A percentile compares a stretch with the other conserved stretches of the same genome.
phyloP scores from a whole-genome alignment of 2,329 filamentous ascomycete genomes.

The Hymenoscyphus fructigenus region DNA sequence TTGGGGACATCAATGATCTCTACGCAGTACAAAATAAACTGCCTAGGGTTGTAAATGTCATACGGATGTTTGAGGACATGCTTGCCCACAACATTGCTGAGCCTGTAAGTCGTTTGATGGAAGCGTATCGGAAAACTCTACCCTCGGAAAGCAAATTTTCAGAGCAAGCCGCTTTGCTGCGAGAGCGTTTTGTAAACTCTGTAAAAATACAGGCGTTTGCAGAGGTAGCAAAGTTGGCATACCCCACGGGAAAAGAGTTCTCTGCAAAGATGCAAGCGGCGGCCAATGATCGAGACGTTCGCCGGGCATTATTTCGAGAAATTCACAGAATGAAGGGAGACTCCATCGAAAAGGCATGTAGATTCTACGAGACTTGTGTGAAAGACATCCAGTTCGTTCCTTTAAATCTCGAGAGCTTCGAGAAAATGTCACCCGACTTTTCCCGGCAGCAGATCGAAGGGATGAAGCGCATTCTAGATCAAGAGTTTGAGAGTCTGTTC shows the following conservation, averaged over 20 bases:
- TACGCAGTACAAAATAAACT: neutral
- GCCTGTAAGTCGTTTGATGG: neutral
- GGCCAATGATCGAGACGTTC: neutral
- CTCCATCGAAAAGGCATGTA: neutral
- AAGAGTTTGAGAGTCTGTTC: neutral
- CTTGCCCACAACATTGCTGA: neutral
- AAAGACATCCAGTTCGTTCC: neutral
- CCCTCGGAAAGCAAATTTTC: neutral
- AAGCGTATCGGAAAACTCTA: neutral
- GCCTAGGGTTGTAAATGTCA: neutral
- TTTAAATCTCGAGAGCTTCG: neutral
- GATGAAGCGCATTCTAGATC: constrained; percentile 1
- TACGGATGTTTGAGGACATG: neutral
- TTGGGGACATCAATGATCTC: neutral
- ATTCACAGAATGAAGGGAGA: neutral
- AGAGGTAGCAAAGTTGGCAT: neutral
- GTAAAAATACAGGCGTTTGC: neutral
- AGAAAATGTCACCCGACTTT: neutral
- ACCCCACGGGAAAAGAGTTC: neutral
- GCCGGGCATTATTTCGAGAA: neutral
- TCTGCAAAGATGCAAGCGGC: neutral
- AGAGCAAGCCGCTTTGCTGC: neutral
- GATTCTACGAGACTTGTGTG: neutral
- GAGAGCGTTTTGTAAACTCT: neutral
- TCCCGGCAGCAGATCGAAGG: neutral